Evolutionary conservation across 305 asterid genomes (phyloP).

Genomic region (Fraxinus floribunda): DNA sequence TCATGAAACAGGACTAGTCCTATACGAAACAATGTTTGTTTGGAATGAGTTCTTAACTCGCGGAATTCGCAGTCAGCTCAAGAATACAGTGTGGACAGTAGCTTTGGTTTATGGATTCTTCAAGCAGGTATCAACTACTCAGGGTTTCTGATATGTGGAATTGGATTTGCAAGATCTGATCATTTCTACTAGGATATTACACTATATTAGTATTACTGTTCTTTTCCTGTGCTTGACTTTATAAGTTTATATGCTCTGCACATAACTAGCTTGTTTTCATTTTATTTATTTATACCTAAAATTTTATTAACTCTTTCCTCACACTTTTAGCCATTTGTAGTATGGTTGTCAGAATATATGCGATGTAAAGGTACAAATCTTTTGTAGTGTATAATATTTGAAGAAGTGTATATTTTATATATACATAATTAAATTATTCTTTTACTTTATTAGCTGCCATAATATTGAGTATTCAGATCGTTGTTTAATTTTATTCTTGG

Average conservation of each 20-base stretch:
- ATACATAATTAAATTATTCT: not conserved
- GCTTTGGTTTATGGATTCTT: slow-evolving; percentile 89
- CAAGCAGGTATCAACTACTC: slow-evolving; percentile 58
- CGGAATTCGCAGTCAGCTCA: slow-evolving; percentile 72
- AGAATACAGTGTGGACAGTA: slow-evolving; percentile 81
- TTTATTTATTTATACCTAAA: slow-evolving; percentile 6
- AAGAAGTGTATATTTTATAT: not conserved
- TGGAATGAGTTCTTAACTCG: slow-evolving; percentile 97
- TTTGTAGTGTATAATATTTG: not conserved
- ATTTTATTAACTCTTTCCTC: slow-evolving; percentile 1
- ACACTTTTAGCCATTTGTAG: not conserved
- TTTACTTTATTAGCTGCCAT: slow-evolving; percentile 2
- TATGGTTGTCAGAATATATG: not conserved
- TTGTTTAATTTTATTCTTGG: not conserved
- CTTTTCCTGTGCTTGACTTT: not conserved
- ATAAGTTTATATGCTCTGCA: not conserved
- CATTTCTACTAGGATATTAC: not conserved
- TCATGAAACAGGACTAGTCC: slow-evolving; percentile 52
- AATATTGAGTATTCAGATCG: not conserved
- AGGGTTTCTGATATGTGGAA: not conserved
- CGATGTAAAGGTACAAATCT: not conserved
- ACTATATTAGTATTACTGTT: not conserved
- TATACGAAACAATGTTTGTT: slow-evolving; percentile 89
- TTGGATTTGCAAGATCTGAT: not conserved
- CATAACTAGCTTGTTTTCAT: not conserved